Conservation (phyloP, 768 basidiomycete species). For the Mycena belliarum region DNA sequence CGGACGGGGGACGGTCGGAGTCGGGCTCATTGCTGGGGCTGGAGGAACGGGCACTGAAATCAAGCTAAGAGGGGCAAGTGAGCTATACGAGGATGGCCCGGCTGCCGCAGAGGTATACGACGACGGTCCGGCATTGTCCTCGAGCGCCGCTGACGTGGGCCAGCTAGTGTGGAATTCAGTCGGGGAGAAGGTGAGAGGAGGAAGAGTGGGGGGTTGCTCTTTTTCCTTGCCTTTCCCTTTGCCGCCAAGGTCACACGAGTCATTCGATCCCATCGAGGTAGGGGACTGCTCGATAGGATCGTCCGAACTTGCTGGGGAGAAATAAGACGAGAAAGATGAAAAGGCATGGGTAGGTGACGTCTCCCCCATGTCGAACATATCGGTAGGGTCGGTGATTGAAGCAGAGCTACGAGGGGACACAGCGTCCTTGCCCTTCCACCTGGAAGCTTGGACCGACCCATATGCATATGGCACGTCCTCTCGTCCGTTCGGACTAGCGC, state of each 20-base stretch:
- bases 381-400: slow-evolving; percentile 13
- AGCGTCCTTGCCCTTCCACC: slow-evolving; percentile 15
- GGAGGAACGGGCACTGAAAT: slow-evolving; percentile 22
- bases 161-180: slow-evolving; percentile 48
- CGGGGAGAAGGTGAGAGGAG: slow-evolving; percentile 63
- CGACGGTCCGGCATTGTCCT: slow-evolving; percentile 39
- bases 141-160: slow-evolving; percentile 31
- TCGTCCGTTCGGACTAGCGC: not conserved
- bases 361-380: not conserved
- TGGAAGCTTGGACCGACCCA: not conserved
- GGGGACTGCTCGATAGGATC: slow-evolving; percentile 21
- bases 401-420: not conserved
- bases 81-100: slow-evolving; percentile 42
- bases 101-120: slow-evolving; percentile 31
- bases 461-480: not conserved
- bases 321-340: slow-evolving; percentile 14
- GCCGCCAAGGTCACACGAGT: slow-evolving; percentile 12
- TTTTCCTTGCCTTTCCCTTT: slow-evolving; percentile 64
- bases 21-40: slow-evolving; percentile 25
- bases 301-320: slow-evolving; percentile 16
- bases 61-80: slow-evolving; percentile 26
- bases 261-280: slow-evolving; percentile 14
- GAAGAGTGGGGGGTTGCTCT: slow-evolving; percentile 57
- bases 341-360: not conserved
- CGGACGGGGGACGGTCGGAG: slow-evolving; percentile 24